phyloP scores from a whole-genome alignment of 768 basidiomycete species.

The Scleroderma citrinum region DNA sequence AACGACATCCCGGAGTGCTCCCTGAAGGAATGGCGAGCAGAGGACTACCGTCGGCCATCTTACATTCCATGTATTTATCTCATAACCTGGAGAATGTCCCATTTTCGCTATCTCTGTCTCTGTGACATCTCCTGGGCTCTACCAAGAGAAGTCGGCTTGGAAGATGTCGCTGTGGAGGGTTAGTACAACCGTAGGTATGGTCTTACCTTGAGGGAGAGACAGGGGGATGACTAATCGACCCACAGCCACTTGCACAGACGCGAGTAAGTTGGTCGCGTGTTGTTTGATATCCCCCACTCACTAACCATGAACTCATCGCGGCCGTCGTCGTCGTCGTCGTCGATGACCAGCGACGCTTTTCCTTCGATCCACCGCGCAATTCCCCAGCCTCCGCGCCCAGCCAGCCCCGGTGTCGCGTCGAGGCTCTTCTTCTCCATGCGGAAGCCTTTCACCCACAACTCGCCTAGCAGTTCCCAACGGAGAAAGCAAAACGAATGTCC shows the following conservation, averaged over 20 bases:
- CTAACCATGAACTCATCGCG: constrained; percentile 10
- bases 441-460: constrained; percentile 18
- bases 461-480: constrained; percentile 15
- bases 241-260: no score
- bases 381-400: constrained; percentile 1
- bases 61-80: neutral
- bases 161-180: neutral
- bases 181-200: no score
- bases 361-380: neutral
- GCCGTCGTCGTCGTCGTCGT: constrained; percentile 11
- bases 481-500: constrained; percentile 11
- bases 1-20: neutral
- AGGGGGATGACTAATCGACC: no score
- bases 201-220: no score
- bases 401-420: constrained; percentile 16
- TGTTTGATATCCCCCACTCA: no score
- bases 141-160: neutral
- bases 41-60: neutral
- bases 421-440: constrained; percentile 27
- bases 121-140: no score
- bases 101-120: neutral
- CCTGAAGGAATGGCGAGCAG: neutral
- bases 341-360: constrained; percentile 7
- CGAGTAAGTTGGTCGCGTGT: no score
- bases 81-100: neutral